Base-by-base conservation (phyloP, 257 asterid genomes). In the Pogostemon cablin region DNA sequence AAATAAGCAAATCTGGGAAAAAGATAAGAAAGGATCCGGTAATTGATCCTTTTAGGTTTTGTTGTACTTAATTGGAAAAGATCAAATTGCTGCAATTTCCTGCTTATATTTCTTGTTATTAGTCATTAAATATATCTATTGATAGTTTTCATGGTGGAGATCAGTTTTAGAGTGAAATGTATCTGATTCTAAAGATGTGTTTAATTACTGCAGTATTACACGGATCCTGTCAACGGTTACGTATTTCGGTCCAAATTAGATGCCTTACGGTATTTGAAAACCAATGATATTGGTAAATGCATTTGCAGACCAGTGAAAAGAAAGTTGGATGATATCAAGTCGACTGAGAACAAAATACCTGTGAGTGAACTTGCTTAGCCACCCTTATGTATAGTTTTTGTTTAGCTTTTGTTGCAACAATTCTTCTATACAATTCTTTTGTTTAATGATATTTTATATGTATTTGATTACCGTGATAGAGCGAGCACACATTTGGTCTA, bases 141-240 rank as follows among this genome's bases (percentile, higher is more conserved):
- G 9, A 47, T 25, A 25, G 69, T 46, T 12, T 42, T 57, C 43
- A 68, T 66, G 37, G 37, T 63, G n/a, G 9, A 53, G 15, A 43
- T 12, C 39, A 59, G 52, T 42, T 71, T 67, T 67, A 11, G 0
- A 6, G 32, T 59, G 32, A 8, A 58, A 11, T 11, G 43, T 58
- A 43, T 37, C 77, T 65, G 53, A 71, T 67, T 60, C 68, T 69
- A 60, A 74, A 73, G 50, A 32, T 71, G 35, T 62, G 55, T 43
- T 64, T 40, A 25, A 53, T 74, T 57, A 67, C 64, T 69, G 80
- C 90, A 91, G 96, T 88, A 39, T 49, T 90, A 83, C 80, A 77
- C 73, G 2, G 97, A 91, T 73, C 89, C 90, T n/a, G 67, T 60
- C 52, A 83, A 84, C 49, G 92, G 92, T 60, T 88, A 84, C 58